Evolutionary conservation across 2,329 filamentous ascomycete species (phyloP).

Genomic region (Verticillium nonalfalfae): DNA sequence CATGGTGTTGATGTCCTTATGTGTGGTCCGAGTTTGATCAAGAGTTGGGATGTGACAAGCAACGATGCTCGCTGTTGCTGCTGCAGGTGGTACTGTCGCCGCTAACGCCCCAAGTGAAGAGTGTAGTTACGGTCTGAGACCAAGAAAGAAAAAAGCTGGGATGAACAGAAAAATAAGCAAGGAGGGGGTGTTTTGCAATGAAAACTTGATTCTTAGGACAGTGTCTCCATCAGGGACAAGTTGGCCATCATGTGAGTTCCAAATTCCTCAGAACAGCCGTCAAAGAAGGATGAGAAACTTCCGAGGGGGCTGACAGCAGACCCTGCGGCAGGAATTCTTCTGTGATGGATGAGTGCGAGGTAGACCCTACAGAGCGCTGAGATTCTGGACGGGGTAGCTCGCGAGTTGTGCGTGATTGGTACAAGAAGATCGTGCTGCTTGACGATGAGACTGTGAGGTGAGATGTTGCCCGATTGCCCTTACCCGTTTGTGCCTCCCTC

Average conservation of each 20-base stretch:
- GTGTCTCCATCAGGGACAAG: background rate
- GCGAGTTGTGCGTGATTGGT: background rate
- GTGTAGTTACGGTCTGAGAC: background rate
- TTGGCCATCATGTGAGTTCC: background rate
- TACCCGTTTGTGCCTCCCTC: background rate
- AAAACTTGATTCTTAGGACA: background rate
- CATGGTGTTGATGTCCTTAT: background rate
- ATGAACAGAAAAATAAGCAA: background rate
- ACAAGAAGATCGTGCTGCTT: background rate
- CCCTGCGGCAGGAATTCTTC: background rate
- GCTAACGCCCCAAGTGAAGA: background rate
- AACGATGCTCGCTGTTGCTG: background rate
- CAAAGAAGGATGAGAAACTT: background rate
- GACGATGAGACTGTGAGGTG: background rate
- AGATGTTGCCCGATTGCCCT: background rate
- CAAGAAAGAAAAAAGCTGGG: background rate
- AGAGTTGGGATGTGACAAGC: background rate
- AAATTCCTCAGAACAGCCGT: background rate
- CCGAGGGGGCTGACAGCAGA: no score
- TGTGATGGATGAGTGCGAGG: background rate
- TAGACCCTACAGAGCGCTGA: background rate
- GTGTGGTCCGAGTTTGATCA: background rate
- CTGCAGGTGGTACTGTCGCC: no score
- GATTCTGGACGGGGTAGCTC: background rate
- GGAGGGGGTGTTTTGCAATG: background rate